Conservation (phyloP, 768 basidiomycete genomes). For the Russula earlei region DNA sequence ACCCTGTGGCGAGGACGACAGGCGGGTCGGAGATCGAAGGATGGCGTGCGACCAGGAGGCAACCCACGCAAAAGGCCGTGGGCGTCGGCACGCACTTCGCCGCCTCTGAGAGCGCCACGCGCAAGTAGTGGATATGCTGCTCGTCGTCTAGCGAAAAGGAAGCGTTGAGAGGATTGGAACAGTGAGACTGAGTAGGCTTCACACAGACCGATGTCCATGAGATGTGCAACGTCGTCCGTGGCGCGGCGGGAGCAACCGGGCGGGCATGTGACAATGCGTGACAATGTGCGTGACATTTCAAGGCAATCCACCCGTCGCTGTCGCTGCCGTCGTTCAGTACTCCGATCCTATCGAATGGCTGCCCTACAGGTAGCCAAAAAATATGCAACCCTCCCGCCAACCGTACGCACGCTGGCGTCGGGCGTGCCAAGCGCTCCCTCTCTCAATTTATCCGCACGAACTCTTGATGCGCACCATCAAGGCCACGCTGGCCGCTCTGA, state of each 20-base stretch:
- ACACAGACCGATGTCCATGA: conserved; percentile 8
- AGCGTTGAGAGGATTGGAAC: not conserved
- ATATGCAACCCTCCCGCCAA: conserved; percentile 73
- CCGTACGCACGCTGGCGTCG: conserved; percentile 65
- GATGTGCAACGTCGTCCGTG: not conserved
- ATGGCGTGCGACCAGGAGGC: conserved; percentile 49
- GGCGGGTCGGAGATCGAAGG: conserved; percentile 32
- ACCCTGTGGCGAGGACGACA: conserved; percentile 65
- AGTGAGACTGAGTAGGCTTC: not conserved
- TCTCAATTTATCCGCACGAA: conserved; percentile 64
- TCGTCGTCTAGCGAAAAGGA: not conserved
- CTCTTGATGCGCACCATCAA: conserved; percentile 43
- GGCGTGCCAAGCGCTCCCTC: conserved; percentile 73
- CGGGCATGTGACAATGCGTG: not conserved
- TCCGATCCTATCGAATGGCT: conserved; percentile 23
- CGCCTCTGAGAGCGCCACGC: conserved; percentile 62
- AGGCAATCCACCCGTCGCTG: no score
- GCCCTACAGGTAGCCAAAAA: conserved; percentile 69
- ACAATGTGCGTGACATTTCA: not conserved
- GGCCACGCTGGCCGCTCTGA: conserved; percentile 59
- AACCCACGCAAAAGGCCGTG: conserved; percentile 89
- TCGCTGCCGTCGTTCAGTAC: no score
- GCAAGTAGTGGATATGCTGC: conserved; percentile 39
- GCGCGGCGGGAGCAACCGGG: not conserved
- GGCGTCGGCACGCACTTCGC: conserved; percentile 55